Conservation (phyloP, 768 basidiomycete species). For the Artomyces pyxidatus region DNA sequence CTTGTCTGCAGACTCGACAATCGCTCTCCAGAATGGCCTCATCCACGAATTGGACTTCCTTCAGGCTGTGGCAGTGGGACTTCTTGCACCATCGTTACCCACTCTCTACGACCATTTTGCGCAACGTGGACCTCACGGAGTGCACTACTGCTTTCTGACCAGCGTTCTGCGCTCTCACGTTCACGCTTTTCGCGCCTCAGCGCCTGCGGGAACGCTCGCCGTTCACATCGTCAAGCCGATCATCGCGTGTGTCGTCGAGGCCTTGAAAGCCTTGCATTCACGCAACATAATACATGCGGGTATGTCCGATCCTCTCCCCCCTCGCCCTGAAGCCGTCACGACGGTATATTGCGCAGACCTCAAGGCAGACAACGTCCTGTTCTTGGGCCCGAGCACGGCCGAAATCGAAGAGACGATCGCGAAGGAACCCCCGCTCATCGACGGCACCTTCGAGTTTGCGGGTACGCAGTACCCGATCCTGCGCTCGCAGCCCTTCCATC, state of each 20-base stretch:
- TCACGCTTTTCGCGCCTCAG: background rate
- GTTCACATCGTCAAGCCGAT: background rate
- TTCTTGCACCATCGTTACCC: background rate
- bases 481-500: background rate
- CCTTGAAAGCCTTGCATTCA: background rate
- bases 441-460: background rate
- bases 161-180: background rate
- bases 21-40: background rate
- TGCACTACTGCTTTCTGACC: background rate
- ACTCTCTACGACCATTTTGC: background rate
- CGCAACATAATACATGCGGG: background rate
- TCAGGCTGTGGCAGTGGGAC: background rate
- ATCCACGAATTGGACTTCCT: background rate
- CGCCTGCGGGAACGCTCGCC: background rate
- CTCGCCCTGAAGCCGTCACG: background rate
- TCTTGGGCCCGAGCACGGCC: background rate
- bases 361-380: background rate
- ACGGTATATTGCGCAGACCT: background rate
- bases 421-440: background rate
- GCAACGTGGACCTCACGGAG: background rate
- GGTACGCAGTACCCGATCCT: background rate
- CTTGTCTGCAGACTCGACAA: background rate
- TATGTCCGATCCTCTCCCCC: background rate
- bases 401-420: background rate
- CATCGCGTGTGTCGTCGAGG: background rate